Base-by-base conservation (phyloP, 352 stramenopile species). In the Phytophthora megakarya region DNA sequence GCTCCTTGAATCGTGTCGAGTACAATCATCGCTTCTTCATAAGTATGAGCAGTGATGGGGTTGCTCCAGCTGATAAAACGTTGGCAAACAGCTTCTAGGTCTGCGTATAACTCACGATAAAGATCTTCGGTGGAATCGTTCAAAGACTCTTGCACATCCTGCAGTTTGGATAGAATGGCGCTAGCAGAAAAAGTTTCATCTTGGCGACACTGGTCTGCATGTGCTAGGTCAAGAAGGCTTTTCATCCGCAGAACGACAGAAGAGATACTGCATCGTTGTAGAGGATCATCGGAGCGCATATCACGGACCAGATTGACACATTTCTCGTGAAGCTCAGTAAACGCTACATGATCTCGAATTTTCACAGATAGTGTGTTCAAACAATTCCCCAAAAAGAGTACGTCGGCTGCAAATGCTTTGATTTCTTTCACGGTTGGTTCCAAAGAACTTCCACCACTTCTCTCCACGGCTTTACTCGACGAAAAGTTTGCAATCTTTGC, bases 401-500 rank as follows among this genome's bases (percentile, higher is more conserved):
- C 21, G 22, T 44, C 30, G 9, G 30, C 40, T 22, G 47, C 30
- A 54, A 54, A 54, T n/a, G 47, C 33, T 13, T 37, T 42, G 7
- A 5, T 7, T 32, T 44, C 32, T 35, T 35, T 7, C 10, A 12
- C 4, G 13, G 13, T 35, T 3, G 19, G 9, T 5, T 33, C 47
- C 32, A 32, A 42, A 54, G 30, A 19, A 18, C 13, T 32, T n/a
- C 26, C 25, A 26, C 16, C 16, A n/a, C 23, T 25, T 16, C 44
- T 38, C 5, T 37, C 15, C 7, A 51, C n/a, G 15, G 25, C 44
- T 39, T 3, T 37, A 35, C 25, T 51, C 21, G 44, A 51, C n/a
- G 44, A 51, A 8, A 53, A 53, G 11, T 53, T 53, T 6, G 46
- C 28, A 6, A 53, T 26, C 12, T 53, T 53, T n/a, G 46, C 46